Evolutionary conservation across 202 grass and related monocot species (phyloP), one percentile per base, ranked within the genome.

Genomic region (Hordeum pubiflorum): DNA sequence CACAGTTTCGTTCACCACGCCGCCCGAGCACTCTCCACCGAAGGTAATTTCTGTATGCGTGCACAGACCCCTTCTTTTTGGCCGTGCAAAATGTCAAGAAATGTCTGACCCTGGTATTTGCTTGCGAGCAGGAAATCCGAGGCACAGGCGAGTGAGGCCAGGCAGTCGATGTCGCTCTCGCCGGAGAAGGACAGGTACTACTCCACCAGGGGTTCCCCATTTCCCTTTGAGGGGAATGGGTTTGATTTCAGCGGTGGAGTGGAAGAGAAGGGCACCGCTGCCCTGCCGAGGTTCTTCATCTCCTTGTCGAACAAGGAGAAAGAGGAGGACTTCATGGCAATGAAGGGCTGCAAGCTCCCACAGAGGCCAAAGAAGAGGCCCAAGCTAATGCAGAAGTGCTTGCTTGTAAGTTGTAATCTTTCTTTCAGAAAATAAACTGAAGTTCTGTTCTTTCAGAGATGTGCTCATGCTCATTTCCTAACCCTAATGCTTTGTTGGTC

Each of bases 301-400:
- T 86, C 96, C 9, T 79, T 99, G 64, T 99, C 96, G 20, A 99
- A 91, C 32, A 99, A 99, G 86, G 92, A 99, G 81, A 99, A 99
- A 76, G 96, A 99, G 69, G 96, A 99, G 85, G 96, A 99, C 59
- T 99, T 99, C 79, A 83, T 99, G 89, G 85, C 83, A 7, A 99
- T 99, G 96, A 99, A 99, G 78, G 96, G 96, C n/a, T 99, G 92
- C 78, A 99, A 95, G 63, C 87, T 96, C 60, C 96, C 96, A 20
- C 96, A 99, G 77, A 93, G 96, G 84, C 96, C 96, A 9, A 99
- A 99, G 86, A 99, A 99, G 83, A 89, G 96, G 76, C 93, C 96
- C 21, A 99, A 99, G 82, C 86, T 89, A 69, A 91, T 96, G 69
- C 96, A 93, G 74, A 99, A 99, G 64, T 96, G 87, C 87, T 83